Conservation (phyloP, 1,284 basidiomycete genomes). For the Porodaedalea pini region DNA sequence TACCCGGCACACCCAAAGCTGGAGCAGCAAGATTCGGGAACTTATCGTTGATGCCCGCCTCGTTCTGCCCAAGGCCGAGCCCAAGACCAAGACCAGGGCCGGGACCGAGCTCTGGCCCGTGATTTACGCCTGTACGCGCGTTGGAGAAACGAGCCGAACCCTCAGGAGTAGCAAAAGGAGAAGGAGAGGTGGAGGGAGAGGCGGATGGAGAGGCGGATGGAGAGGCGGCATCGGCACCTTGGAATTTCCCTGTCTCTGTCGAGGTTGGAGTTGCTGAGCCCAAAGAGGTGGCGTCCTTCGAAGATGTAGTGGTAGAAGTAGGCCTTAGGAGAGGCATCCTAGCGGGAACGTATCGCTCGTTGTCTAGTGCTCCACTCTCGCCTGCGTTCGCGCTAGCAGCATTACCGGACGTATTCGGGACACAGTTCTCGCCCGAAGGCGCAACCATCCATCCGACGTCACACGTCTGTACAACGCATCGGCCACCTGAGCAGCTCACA, state of each 20-base stretch:
- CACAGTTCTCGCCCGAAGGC: slow-evolving; percentile 29
- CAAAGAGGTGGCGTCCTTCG: not conserved
- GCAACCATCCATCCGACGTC: slow-evolving; percentile 39
- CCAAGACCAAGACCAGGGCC: not conserved
- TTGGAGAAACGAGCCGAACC: not conserved
- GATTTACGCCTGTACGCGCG: not conserved
- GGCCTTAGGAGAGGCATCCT: not conserved
- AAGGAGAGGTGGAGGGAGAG: not conserved
- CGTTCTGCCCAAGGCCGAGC: no score
- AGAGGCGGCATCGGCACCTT: no score
- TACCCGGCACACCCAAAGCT: no score
- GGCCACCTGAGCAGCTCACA: slow-evolving; percentile 44
- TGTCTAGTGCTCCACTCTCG: no score
- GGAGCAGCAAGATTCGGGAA: no score
- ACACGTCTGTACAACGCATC: slow-evolving; percentile 46
- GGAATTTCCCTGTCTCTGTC: not conserved
- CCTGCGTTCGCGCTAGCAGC: not conserved
- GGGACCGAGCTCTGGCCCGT: not conserved
- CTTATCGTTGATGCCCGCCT: no score
- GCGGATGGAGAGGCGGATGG: not conserved
- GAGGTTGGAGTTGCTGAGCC: not conserved
- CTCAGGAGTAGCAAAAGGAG: not conserved
- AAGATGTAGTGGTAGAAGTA: not conserved
- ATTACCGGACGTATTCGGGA: not conserved
- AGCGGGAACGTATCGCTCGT: no score